A percentile compares a stretch with the other conserved stretches of the same genome.
Evolutionary conservation across 2,329 filamentous ascomycete species (phyloP).

Genomic region (Lachnellula suecica): DNA sequence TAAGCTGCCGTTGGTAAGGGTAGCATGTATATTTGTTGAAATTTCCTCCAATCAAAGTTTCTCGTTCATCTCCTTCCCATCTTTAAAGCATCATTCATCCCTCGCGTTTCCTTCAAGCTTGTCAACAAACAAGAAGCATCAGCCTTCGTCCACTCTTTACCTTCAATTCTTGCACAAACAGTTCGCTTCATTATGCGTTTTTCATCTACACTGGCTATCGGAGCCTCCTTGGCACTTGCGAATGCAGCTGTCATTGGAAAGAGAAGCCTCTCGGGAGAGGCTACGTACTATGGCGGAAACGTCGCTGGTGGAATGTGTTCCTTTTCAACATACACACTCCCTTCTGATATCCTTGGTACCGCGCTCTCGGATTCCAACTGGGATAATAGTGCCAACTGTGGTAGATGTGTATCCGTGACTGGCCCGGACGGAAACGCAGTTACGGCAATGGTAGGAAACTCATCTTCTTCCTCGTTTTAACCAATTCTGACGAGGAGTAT

Average conservation of each 20-base stretch:
- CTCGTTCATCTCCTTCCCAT: constrained; percentile 4
- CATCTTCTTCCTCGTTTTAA: neutral
- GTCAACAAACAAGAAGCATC: constrained; percentile 15
- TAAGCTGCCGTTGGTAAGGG: too few relatives aligned
- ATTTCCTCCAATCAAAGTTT: constrained; percentile 10
- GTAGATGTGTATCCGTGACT: constrained; percentile 59
- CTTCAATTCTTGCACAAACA: constrained; percentile 15
- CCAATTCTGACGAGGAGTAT: neutral
- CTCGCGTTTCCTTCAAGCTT: constrained; percentile 12
- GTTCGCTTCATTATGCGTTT: constrained; percentile 26
- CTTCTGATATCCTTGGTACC: constrained; percentile 57
- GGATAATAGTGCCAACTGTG: constrained; percentile 55
- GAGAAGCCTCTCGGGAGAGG: constrained; percentile 36
- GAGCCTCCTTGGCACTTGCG: constrained; percentile 24
- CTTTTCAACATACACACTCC: constrained; percentile 62
- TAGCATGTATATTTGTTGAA: neutral
- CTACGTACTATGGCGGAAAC: constrained; percentile 56
- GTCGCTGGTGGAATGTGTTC: constrained; percentile 60
- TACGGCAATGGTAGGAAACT: constrained; percentile 58
- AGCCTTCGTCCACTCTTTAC: constrained; percentile 27
- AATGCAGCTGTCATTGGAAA: constrained; percentile 25
- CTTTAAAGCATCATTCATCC: constrained; percentile 2
- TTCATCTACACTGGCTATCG: constrained; percentile 19
- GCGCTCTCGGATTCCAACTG: constrained; percentile 60
- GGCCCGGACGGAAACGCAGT: constrained; percentile 56